Evolutionary conservation across 305 asterid genomes (phyloP), one percentile per base, ranked within the genome.

Genomic region (Fraxinus ornus): DNA sequence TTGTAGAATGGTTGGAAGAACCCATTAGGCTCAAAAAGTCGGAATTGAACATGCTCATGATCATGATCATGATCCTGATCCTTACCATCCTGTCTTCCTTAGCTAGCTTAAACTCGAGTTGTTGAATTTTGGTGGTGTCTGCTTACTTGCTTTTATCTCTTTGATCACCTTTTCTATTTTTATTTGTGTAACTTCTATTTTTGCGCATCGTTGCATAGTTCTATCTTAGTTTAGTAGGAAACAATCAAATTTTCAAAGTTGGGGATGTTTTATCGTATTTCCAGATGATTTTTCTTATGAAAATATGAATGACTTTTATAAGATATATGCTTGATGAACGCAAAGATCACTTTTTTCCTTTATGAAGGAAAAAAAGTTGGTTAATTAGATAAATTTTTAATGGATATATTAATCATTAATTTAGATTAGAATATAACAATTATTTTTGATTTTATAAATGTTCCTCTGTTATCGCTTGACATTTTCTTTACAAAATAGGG

Each of bases 271-370:
- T 68, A 3, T 3, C n/a, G 76, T 71, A 71, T 32, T 71, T 71
- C 7, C 41, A 71, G 76, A 71, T 71, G 26, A 71, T 71, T 71
- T 55, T 71, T 71, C 76, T 33, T 71, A 6, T 71, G 44, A 71
- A 71, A 71, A 71, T 15, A 71, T 68, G 76, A 17, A 32, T 32
- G 47, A 71, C 76, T 71, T 28, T 55, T n/a, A 17, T 52, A 1
- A 19, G 10, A 68, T 68, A 13, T 3, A 9, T 24, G n/a, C 72
- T 64, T 22, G 17, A 64, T 64, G 35, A 24, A 2, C 74, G 33
- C 39, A 19, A 55, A 55, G 26, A 6, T n/a, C 26, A 55, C 4
- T n/a, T n/a, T 55, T 55, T n/a, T 55, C 24, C 24, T n/a, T 55
- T 19, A 55, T 19, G 66, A 55, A 55, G 66, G 66, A 5, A 55